These are phyloP conservation scores for Tubosaeta brunneosetosa DNA, from an alignment of 768 basidiomycete species.

Conservation along the genomic window DNA sequence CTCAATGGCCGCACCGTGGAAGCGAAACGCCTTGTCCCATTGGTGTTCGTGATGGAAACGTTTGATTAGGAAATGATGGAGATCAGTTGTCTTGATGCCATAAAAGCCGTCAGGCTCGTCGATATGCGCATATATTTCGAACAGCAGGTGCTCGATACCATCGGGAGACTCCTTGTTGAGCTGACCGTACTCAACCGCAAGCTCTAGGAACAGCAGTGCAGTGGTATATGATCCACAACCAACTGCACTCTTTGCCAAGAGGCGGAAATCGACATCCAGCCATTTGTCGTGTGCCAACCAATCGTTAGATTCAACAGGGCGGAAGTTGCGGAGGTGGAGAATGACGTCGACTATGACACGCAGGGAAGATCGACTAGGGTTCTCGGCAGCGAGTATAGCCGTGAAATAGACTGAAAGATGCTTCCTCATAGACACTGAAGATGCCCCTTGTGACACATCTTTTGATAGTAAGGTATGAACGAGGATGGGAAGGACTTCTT, in stretches of 20 bases:
- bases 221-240: slow-evolving; percentile 83
- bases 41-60: slow-evolving; percentile 90
- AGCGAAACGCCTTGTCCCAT: slow-evolving; percentile 87
- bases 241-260: slow-evolving; percentile 72
- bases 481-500: slow-evolving; percentile 66
- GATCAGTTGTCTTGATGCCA: slow-evolving; percentile 76
- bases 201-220: slow-evolving; percentile 83
- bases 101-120: slow-evolving; percentile 99
- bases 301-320: slow-evolving; percentile 34
- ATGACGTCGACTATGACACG: slow-evolving; percentile 66
- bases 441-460: slow-evolving; percentile 13
- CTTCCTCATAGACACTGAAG: slow-evolving; percentile 9
- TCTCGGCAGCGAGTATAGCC: slow-evolving; percentile 24
- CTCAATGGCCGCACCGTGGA: slow-evolving; percentile 83
- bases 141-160: slow-evolving; percentile 66
- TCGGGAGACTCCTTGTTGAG: slow-evolving; percentile 25
- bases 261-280: slow-evolving; percentile 70
- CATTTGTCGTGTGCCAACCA: slow-evolving; percentile 67
- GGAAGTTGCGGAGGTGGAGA: slow-evolving; percentile 74
- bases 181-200: slow-evolving; percentile 52
- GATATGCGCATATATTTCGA: slow-evolving; percentile 90
- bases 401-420: slow-evolving; percentile 23
- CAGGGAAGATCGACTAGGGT: slow-evolving; percentile 41
- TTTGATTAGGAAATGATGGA: slow-evolving; percentile 74
- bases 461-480: slow-evolving; percentile 60